These are phyloP conservation scores for Cordyceps sp. DNA, from an alignment of 2,329 filamentous ascomycete species.

Conservation along the genomic window DNA sequence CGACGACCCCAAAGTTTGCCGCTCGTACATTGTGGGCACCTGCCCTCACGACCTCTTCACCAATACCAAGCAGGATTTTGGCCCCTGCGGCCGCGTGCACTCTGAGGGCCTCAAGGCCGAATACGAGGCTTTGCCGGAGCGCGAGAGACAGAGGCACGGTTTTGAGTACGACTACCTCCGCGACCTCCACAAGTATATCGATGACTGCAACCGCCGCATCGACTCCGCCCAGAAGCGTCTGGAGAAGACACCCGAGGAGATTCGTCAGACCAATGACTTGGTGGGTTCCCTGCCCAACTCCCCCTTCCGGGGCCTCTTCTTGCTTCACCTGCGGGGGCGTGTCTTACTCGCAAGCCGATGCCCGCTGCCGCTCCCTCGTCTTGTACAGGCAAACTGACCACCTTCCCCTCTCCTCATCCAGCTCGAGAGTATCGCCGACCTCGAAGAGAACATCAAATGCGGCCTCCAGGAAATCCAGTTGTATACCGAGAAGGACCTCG, in stretches of 20 bases:
- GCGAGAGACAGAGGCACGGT: constrained; percentile 61
- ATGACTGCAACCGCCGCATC: constrained; percentile 89
- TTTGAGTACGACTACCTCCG: constrained; percentile 96
- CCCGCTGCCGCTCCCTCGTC: no score
- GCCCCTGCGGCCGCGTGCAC: constrained; percentile 76
- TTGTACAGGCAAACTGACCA: no score
- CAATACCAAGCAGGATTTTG: constrained; percentile 95
- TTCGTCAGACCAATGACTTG: constrained; percentile 80
- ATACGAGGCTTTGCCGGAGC: constrained; percentile 57
- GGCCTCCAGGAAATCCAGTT: constrained; percentile 59
- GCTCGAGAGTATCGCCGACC: constrained; percentile 72
- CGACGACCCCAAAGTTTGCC: constrained; percentile 85
- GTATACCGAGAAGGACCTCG: constrained; percentile 24
- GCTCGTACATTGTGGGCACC: constrained; percentile 81
- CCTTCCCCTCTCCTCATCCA: constrained; percentile 5
- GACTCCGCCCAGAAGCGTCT: constrained; percentile 76
- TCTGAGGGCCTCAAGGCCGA: constrained; percentile 77
- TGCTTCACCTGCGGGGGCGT: no score
- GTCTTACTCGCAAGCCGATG: no score
- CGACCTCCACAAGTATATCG: constrained; percentile 91
- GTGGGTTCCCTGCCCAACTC: constrained; percentile 18
- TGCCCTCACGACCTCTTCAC: constrained; percentile 99
- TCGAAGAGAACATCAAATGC: constrained; percentile 60
- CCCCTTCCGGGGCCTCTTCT: no score
- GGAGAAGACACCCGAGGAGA: constrained; percentile 97